phyloP scores from a whole-genome alignment of 345 rosid genomes.

The Eucalyptus marginata region DNA sequence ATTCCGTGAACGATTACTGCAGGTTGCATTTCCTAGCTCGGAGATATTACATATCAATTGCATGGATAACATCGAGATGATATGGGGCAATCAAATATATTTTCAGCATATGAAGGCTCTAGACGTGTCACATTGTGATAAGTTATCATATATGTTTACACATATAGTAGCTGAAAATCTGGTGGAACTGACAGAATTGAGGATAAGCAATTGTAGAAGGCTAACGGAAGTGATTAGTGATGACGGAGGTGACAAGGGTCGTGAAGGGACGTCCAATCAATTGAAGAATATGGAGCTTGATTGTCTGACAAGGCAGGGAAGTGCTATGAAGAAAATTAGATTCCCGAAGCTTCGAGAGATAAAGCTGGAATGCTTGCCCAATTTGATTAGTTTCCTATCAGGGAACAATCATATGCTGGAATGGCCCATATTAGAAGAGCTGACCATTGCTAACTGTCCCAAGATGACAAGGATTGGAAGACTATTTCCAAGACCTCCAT shows the following conservation, averaged over 20 bases:
- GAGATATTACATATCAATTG: fast-evolving
- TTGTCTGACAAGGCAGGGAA: neutral
- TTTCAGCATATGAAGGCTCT: too few relatives aligned
- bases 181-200: too few relatives aligned
- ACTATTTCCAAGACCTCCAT: neutral
- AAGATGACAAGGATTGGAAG: neutral
- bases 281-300: too few relatives aligned
- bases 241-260: too few relatives aligned
- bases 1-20: too few relatives aligned
- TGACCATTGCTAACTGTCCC: fast-evolving
- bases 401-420: fast-evolving
- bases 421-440: neutral
- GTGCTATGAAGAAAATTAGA: fast-evolving
- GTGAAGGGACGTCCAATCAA: fast-evolving
- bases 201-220: too few relatives aligned
- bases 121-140: fast-evolving
- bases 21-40: fast-evolving
- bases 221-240: fast-evolving
- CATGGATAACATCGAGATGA: fast-evolving
- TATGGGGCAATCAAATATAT: too few relatives aligned
- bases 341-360: fast-evolving
- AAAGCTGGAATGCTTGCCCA: neutral
- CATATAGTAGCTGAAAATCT: fast-evolving
- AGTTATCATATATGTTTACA: fast-evolving
- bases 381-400: fast-evolving